These are phyloP conservation scores for Lachnum nothofagi DNA, from an alignment of 2,329 filamentous ascomycete genomes.

Conservation along the genomic window DNA sequence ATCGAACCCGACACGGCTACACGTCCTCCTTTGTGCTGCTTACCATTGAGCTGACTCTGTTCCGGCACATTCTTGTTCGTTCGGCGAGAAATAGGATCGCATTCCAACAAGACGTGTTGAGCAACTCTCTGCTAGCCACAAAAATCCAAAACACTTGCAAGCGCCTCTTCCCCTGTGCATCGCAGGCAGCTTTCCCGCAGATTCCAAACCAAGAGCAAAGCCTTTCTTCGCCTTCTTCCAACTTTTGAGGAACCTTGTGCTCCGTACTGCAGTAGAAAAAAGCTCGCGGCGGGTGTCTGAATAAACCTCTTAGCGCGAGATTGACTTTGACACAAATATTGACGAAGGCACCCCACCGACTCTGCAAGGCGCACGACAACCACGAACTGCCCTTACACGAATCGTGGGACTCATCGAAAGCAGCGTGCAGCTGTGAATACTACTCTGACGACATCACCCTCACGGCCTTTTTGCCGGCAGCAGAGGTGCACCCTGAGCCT, in stretches of 20 bases:
- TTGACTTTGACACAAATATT: not conserved
- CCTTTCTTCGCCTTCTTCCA: not conserved
- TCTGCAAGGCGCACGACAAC: constrained; percentile 2
- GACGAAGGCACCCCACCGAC: constrained; percentile 5
- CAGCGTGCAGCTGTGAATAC: not conserved
- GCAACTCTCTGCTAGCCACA: not conserved
- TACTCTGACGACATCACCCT: constrained; percentile 4
- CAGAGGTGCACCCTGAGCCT: constrained; percentile 6
- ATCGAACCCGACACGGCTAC: not conserved
- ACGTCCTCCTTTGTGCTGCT: not conserved
- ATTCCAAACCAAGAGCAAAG: not conserved
- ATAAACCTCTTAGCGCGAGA: constrained; percentile 2
- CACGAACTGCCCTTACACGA: not conserved
- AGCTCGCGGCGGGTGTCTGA: not conserved
- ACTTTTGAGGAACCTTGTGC: not conserved
- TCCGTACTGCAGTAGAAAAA: not conserved
- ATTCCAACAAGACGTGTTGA: constrained; percentile 8
- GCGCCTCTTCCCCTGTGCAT: no score
- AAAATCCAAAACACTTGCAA: constrained; percentile 6
- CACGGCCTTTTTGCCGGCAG: not conserved
- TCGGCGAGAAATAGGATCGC: not conserved
- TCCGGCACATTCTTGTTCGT: constrained; percentile 4
- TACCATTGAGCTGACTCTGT: not conserved
- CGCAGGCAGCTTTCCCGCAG: no score
- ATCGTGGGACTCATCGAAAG: not conserved